Percentiles rank a stretch among this genome's conserved stretches.
These are phyloP conservation scores for Malus hybrid DNA, from an alignment of 331 rosid species.

Conservation along the genomic window DNA sequence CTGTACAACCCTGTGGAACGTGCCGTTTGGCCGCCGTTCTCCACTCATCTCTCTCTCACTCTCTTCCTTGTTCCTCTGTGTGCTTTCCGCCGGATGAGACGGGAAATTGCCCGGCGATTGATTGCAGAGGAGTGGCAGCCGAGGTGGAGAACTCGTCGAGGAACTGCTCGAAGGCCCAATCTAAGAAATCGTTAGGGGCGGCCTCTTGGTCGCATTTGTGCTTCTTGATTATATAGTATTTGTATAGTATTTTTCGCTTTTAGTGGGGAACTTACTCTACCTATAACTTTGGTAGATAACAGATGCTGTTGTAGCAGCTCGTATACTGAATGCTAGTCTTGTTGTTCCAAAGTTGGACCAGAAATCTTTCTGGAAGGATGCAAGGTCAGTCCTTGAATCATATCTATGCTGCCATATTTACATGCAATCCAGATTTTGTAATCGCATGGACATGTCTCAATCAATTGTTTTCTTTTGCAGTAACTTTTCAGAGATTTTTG, in stretches of 20 bases:
- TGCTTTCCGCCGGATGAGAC: no score
- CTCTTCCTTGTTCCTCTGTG: no score
- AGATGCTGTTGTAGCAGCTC: constrained; percentile 95
- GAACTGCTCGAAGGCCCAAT: neutral
- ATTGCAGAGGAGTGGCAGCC: neutral
- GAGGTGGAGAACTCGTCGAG: neutral
- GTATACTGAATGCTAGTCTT: constrained; percentile 90
- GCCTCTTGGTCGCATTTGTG: neutral
- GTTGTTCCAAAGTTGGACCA: constrained; percentile 92
- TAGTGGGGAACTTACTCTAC: constrained; percentile 23
- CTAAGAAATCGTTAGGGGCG: no score
- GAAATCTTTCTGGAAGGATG: constrained; percentile 95
- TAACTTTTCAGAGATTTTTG: constrained; percentile 90
- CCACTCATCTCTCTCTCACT: no score
- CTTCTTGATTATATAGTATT: constrained; percentile 13
- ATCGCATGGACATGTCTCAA: constrained; percentile 1
- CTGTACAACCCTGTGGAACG: no score
- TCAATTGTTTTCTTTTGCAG: constrained; percentile 46
- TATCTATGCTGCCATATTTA: constrained; percentile 1
- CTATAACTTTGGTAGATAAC: constrained; percentile 64
- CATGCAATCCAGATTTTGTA: constrained; percentile 3
- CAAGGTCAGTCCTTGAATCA: constrained; percentile 52
- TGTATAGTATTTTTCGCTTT: constrained; percentile 7
- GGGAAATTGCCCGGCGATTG: neutral
- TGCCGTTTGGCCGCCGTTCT: no score